These are phyloP conservation scores for Trichoderma sp. DNA, from an alignment of 2,329 filamentous ascomycete genomes.

Conservation along the genomic window DNA sequence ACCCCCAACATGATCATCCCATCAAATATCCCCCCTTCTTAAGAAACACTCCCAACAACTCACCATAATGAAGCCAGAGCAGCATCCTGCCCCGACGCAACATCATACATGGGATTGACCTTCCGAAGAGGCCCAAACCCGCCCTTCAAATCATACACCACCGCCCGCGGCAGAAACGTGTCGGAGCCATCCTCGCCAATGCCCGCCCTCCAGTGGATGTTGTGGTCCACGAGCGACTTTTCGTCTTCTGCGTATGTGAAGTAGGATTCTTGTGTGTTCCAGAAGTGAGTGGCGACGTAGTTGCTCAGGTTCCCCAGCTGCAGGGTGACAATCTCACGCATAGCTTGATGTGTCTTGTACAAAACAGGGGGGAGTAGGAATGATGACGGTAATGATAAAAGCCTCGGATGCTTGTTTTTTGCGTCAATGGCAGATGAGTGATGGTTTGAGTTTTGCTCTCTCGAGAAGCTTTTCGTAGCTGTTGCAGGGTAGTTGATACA, in stretches of 20 bases:
- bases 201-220: slow-evolving; percentile 83
- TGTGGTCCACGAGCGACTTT: slow-evolving; percentile 41
- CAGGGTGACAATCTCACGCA: slow-evolving; percentile 94
- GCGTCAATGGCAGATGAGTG: not conserved
- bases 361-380: too few species aligned
- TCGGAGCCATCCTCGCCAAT: slow-evolving; percentile 79
- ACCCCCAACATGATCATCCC: not conserved
- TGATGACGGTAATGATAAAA: too few species aligned
- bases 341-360: slow-evolving; percentile 35
- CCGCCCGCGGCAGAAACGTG: slow-evolving; percentile 84
- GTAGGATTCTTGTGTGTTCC: slow-evolving; percentile 98
- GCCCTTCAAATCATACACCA: slow-evolving; percentile 94
- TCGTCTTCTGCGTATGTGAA: slow-evolving; percentile 71
- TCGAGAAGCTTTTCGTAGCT: not conserved
- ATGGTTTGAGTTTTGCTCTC: not conserved
- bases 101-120: slow-evolving; percentile 83
- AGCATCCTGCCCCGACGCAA: slow-evolving; percentile 31
- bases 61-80: slow-evolving; percentile 37
- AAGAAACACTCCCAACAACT: slow-evolving; percentile 16
- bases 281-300: slow-evolving; percentile 92
- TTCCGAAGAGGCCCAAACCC: slow-evolving; percentile 85
- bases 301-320: slow-evolving; percentile 93
- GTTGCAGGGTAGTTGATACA: not conserved
- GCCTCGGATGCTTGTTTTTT: not conserved
- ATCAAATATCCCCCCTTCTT: not conserved